phyloP scores from a whole-genome alignment of 768 basidiomycete genomes.

The Lentinus brumalis region DNA sequence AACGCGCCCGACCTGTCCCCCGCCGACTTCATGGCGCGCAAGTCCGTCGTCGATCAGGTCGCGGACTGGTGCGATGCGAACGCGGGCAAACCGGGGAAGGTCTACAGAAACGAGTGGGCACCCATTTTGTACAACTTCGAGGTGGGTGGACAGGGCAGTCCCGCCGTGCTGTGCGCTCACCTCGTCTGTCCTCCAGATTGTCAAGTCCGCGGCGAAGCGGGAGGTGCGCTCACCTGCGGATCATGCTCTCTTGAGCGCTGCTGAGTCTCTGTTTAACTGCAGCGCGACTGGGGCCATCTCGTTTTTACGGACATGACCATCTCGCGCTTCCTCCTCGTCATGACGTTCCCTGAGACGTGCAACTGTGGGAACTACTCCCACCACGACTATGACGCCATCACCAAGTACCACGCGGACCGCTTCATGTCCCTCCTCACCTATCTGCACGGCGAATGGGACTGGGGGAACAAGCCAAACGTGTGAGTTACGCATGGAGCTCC shows the following conservation, averaged over 20 bases:
- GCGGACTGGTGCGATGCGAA: slow-evolving; percentile 18
- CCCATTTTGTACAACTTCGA: slow-evolving; percentile 38
- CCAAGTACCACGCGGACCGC: slow-evolving; percentile 37
- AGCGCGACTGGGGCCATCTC: slow-evolving; percentile 39
- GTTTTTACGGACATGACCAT: slow-evolving; percentile 32
- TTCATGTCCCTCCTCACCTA: slow-evolving; percentile 34
- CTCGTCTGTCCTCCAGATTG: slow-evolving; percentile 21
- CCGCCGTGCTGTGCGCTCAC: neutral
- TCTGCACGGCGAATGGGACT: slow-evolving; percentile 23
- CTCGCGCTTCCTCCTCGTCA: slow-evolving; percentile 32
- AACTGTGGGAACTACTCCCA: slow-evolving; percentile 34
- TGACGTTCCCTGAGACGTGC: slow-evolving; percentile 18
- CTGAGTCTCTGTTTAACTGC: neutral
- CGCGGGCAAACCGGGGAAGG: neutral
- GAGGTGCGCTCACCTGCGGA: slow-evolving; percentile 17
- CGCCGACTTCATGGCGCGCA: slow-evolving; percentile 32
- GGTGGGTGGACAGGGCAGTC: slow-evolving; percentile 22
- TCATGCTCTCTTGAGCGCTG: neutral
- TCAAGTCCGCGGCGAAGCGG: slow-evolving; percentile 31
- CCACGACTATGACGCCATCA: slow-evolving; percentile 34
- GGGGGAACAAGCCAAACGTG: slow-evolving; percentile 15
- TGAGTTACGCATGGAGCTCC: neutral
- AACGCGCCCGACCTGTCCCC: slow-evolving; percentile 27
- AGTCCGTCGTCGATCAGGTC: slow-evolving; percentile 32
- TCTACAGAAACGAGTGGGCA: slow-evolving; percentile 22